Conservation (phyloP, 495 filamentous ascomycete species). For the Lepraria neglecta region DNA sequence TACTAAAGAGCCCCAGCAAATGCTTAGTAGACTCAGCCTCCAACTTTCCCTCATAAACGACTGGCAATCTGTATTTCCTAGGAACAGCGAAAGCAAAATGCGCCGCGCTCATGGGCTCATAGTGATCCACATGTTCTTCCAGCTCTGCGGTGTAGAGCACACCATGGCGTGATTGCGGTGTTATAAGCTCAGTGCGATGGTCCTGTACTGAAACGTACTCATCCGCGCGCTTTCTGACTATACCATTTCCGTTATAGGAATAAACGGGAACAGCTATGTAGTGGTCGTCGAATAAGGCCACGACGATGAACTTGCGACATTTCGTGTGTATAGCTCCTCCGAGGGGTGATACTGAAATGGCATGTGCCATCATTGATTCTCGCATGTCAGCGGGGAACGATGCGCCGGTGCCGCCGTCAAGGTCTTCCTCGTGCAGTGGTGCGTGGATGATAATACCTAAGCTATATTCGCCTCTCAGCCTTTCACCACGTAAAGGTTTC, state of each 20-base stretch:
- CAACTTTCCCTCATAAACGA: conserved; percentile 7
- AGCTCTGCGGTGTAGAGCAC: not conserved
- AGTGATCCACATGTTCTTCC: not conserved
- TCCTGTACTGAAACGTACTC: conserved; percentile 13
- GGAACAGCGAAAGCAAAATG: conserved; percentile 11
- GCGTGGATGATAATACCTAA: conserved; percentile 1
- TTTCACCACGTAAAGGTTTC: conserved; percentile 3
- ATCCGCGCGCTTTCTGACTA: conserved; percentile 1
- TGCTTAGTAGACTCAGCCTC: conserved; percentile 3
- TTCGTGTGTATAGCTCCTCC: conserved; percentile 11
- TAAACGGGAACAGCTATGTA: conserved; percentile 10
- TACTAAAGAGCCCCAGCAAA: not conserved
- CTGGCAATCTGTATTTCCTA: not conserved
- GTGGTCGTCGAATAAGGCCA: conserved; percentile 8
- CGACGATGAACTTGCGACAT: conserved; percentile 9
- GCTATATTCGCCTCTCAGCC: not conserved
- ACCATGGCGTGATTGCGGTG: not conserved
- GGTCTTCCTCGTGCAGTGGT: conserved; percentile 6
- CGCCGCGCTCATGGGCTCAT: not conserved
- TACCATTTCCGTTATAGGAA: conserved; percentile 8
- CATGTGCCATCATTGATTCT: not conserved
- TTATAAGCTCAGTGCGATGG: not conserved
- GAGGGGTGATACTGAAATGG: conserved; percentile 3
- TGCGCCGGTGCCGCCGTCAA: not conserved
- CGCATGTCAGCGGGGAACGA: not conserved